phyloP scores from a whole-genome alignment of 2,329 filamentous ascomycete species.

The Magnaporthiopsis incrustans region DNA sequence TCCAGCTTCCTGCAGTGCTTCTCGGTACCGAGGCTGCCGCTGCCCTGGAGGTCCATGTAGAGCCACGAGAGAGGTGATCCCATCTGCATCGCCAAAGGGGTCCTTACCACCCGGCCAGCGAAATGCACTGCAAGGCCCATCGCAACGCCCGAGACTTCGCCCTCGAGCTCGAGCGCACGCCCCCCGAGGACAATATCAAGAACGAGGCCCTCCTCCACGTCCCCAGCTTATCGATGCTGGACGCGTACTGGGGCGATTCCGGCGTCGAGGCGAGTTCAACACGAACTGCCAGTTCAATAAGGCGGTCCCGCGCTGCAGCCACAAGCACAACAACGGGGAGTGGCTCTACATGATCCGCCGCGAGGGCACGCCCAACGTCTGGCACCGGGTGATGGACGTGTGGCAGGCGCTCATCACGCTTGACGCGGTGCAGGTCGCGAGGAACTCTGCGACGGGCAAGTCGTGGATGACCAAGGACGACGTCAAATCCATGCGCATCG shows the following conservation, averaged over 20 bases:
- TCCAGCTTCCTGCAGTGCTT: constrained; percentile 2
- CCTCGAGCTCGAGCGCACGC: background rate
- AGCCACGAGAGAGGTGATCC: background rate
- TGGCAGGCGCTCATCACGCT: constrained; percentile 18
- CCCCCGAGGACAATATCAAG: background rate
- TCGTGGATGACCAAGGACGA: constrained; percentile 15
- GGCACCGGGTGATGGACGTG: constrained; percentile 21
- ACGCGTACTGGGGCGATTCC: constrained; percentile 17
- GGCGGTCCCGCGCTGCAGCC: background rate
- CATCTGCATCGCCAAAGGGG: background rate
- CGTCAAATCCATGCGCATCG: constrained; percentile 13
- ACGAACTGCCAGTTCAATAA: constrained; percentile 10
- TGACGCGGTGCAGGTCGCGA: constrained; percentile 15
- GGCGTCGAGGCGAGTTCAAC: constrained; percentile 14
- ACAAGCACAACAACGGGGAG: constrained; percentile 11
- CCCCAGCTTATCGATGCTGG: constrained; percentile 9
- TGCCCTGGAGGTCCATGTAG: background rate
- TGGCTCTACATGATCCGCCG: constrained; percentile 18
- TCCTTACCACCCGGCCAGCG: background rate
- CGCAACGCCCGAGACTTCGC: background rate
- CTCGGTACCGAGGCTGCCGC: background rate
- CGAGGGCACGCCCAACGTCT: constrained; percentile 20
- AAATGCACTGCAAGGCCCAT: background rate
- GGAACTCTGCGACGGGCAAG: constrained; percentile 12
- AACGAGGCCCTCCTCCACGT: background rate